Evolutionary conservation across 2,329 filamentous ascomycete species (phyloP).

Genomic region (Penicillium sp.): DNA sequence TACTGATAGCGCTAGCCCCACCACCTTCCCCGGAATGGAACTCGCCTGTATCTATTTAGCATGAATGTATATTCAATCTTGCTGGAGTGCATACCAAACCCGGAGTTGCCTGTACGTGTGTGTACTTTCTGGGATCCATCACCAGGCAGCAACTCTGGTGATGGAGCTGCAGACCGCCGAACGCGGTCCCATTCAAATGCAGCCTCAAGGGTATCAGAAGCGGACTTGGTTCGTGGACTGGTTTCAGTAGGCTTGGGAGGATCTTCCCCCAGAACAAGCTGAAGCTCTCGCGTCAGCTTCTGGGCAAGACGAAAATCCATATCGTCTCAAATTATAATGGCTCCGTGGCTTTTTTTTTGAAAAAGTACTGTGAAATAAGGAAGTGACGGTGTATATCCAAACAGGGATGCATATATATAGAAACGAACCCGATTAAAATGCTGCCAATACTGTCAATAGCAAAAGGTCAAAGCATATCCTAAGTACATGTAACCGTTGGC

Average conservation of each 20-base stretch:
- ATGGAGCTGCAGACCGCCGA: background rate
- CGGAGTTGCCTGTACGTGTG: background rate
- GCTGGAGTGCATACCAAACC: background rate
- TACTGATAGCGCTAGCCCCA: too few relatives aligned
- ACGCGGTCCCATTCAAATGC: constrained; percentile 1
- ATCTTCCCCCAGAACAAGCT: background rate
- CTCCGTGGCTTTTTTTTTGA: too few relatives aligned
- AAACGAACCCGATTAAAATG: background rate
- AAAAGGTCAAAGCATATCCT: background rate
- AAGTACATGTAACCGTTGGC: too few relatives aligned
- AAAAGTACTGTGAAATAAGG: too few relatives aligned
- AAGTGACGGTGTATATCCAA: too few relatives aligned
- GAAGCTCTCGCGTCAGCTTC: background rate
- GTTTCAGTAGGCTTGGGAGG: too few relatives aligned
- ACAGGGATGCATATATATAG: background rate
- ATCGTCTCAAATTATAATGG: too few relatives aligned
- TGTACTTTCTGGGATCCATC: background rate
- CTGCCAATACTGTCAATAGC: background rate
- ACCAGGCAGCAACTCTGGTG: background rate
- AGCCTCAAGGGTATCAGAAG: too few relatives aligned
- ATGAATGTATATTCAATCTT: too few relatives aligned
- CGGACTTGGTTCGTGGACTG: too few relatives aligned
- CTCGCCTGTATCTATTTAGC: too few relatives aligned
- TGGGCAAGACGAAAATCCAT: background rate
- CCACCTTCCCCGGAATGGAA: too few relatives aligned